Evolutionary conservation across 108 stramenopile species (phyloP), one percentile per base, ranked within the genome.

Genomic region (Cyclotella baltica): DNA sequence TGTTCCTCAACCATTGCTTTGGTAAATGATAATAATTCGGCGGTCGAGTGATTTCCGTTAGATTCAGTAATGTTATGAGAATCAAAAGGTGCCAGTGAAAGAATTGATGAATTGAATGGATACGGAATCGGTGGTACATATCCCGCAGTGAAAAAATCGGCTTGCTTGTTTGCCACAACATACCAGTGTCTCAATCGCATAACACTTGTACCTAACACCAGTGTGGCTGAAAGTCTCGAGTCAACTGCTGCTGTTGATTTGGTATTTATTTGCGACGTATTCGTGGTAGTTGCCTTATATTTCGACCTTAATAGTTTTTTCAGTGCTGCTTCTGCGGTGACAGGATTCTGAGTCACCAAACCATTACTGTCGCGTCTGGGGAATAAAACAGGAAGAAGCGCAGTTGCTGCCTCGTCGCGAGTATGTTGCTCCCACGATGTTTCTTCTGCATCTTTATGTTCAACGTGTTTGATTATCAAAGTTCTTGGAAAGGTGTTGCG

Each of bases 171-270:
- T 2, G 38, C 64, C 0, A 62, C 65, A 56, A 71, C 55, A 34
- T 77, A 76, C 69, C 75, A 84, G 47, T 84, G 80, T 37, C 83
- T 53, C 48, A 84, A 52, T 40, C 83, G 25, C 83, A 84, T 84
- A 31, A 81, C 80, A 58, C 80, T 77, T 47, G 83, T 84, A 53
- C 83, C 83, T 16, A 84, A 58, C 22, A 81, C 43, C 3, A 84
- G 70, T 29, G 66, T 51, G 0, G 79, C 64, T 29, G 77, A 43
- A 48, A 75, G 38, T 30, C 57, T 57, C 31, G 73, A 55, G 13
- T 71, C 65, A 46, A 20, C 37, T 34, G 73, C 40, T 67, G n/a
- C n/a, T n/a, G n/a, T n/a, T n/a, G n/a, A n/a, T n/a, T n/a, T n/a
- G n/a, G n/a, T n/a, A n/a, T n/a, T n/a, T n/a, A n/a, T n/a, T n/a